Evolutionary conservation across 495 filamentous ascomycete genomes (phyloP).

Genomic region (Thozetella sp.): DNA sequence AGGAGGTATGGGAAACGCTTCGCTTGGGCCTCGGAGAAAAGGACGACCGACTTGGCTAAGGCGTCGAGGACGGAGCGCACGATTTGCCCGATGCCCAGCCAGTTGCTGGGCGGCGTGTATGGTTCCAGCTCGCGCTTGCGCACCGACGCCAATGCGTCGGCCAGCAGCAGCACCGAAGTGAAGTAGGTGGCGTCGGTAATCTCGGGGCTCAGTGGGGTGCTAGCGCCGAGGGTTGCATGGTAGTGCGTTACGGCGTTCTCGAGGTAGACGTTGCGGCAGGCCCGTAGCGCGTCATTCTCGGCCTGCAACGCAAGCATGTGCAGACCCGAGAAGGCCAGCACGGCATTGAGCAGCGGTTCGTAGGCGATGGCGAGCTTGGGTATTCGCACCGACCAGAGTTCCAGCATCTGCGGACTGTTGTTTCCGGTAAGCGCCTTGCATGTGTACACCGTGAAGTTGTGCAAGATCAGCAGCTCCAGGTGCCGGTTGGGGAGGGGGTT

Average conservation of each 20-base stretch:
- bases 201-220: not conserved
- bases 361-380: not conserved
- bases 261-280: not conserved
- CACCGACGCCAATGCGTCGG: not conserved
- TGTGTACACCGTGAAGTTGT: constrained; percentile 1
- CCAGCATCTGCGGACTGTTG: not conserved
- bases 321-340: not conserved
- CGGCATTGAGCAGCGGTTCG: not conserved
- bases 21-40: not conserved
- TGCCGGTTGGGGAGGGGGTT: not conserved
- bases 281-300: not conserved
- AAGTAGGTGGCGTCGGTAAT: not conserved
- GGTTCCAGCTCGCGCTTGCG: not conserved
- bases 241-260: not conserved
- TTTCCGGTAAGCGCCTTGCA: not conserved
- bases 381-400: not conserved
- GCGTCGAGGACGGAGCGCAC: not conserved
- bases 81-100: not conserved
- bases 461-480: constrained; percentile 1
- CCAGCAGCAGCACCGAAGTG: not conserved
- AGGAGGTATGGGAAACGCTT: not conserved
- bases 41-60: not conserved
- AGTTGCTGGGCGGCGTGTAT: not conserved
- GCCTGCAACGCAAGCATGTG: not conserved
- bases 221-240: not conserved